A percentile compares a stretch with the other conserved stretches of the same genome.
These are phyloP conservation scores for Boletus rubescentipes DNA, from an alignment of 768 basidiomycete species.

Conservation along the genomic window DNA sequence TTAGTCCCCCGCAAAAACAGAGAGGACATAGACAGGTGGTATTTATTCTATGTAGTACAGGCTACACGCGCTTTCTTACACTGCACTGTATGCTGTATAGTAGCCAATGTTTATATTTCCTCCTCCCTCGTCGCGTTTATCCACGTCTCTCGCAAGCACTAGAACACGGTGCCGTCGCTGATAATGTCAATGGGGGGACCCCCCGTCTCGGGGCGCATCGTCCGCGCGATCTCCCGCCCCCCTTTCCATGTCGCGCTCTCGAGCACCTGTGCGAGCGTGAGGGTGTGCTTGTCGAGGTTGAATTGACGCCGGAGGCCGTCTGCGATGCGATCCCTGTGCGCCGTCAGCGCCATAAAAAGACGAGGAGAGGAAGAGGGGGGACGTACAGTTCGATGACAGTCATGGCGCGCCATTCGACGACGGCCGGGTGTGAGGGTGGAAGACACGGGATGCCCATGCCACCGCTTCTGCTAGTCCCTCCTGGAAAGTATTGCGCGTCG, in stretches of 20 bases:
- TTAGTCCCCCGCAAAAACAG: not conserved
- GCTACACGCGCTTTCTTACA: no score
- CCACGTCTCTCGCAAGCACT: no score
- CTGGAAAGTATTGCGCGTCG: constrained; percentile 42
- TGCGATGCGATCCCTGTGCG: constrained; percentile 73
- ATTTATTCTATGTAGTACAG: no score
- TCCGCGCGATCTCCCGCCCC: constrained; percentile 87
- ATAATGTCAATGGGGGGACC: constrained; percentile 87
- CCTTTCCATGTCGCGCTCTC: constrained; percentile 98
- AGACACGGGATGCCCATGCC: constrained; percentile 61
- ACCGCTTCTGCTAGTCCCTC: not conserved
- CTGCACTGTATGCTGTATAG: no score
- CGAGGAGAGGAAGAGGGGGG: no score
- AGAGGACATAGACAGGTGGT: no score
- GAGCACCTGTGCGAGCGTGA: constrained; percentile 76
- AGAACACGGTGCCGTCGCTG: constrained; percentile 41
- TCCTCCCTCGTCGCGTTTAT: no score
- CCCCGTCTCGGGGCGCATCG: constrained; percentile 66
- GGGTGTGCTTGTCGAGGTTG: constrained; percentile 29
- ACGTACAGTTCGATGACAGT: constrained; percentile 86
- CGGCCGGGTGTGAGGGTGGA: constrained; percentile 78
- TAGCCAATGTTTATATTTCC: no score
- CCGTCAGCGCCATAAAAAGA: no score
- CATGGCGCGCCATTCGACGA: constrained; percentile 96
- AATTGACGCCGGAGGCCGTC: constrained; percentile 63